Conservation (phyloP, 306 rosid genomes). For the Argentina anserina region DNA sequence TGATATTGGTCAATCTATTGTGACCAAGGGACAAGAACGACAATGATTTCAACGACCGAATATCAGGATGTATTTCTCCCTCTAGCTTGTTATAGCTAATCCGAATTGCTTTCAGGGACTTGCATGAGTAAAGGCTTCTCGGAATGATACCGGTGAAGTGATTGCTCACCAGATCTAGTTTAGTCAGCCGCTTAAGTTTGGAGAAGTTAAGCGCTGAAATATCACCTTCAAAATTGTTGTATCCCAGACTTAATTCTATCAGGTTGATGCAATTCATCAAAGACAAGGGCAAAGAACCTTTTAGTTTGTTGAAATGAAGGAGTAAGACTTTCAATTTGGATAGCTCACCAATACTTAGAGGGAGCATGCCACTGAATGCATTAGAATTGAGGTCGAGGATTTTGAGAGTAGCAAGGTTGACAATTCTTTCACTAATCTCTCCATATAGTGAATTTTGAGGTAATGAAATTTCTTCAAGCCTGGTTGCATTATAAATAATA, state of each 20-base stretch:
- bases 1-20: neutral
- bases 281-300: neutral
- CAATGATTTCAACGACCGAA: neutral
- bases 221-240: neutral
- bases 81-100: neutral
- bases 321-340: neutral
- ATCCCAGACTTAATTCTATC: neutral
- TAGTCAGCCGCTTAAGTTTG: neutral
- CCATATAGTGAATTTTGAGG: neutral
- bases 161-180: neutral
- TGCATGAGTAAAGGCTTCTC: neutral
- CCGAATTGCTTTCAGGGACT: neutral
- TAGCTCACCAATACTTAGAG: neutral
- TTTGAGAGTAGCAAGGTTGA: neutral
- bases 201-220: neutral
- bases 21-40: neutral
- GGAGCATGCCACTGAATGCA: neutral
- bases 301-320: neutral
- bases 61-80: constrained; percentile 1
- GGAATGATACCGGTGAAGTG: neutral
- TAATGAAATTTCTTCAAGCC: neutral
- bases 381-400: neutral
- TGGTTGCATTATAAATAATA: neutral
- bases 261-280: neutral
- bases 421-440: neutral